Evolutionary conservation across 2,329 filamentous ascomycete genomes (phyloP).

Genomic region (Neurospora sp.): DNA sequence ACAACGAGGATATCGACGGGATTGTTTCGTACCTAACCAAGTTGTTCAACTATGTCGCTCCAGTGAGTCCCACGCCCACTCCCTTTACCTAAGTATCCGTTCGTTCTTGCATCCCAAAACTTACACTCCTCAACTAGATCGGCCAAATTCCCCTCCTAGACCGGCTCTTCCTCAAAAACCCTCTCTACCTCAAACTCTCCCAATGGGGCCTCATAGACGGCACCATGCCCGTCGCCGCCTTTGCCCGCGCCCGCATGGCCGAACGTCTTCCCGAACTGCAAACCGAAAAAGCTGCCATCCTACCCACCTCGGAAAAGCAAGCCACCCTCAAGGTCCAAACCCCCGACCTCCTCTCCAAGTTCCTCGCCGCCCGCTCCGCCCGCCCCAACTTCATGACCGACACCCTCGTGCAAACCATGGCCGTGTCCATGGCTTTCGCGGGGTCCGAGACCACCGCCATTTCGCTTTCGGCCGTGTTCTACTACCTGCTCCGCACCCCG

Average conservation of each 20-base stretch:
- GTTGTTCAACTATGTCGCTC: slow-evolving; percentile 62
- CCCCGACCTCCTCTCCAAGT: slow-evolving; percentile 60
- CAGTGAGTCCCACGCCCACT: slow-evolving; percentile 26
- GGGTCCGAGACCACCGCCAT: slow-evolving; percentile 76
- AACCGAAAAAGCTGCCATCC: slow-evolving; percentile 24
- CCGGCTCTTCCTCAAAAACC: slow-evolving; percentile 62
- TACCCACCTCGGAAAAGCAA: slow-evolving; percentile 29
- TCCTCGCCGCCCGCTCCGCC: slow-evolving; percentile 56
- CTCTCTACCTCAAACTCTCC: slow-evolving; percentile 57
- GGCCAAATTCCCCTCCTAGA: slow-evolving; percentile 67
- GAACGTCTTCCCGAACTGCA: slow-evolving; percentile 46
- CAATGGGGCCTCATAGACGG: slow-evolving; percentile 57
- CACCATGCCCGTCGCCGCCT: slow-evolving; percentile 63
- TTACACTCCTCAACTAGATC: slow-evolving; percentile 32
- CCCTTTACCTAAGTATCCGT: too few relatives aligned
- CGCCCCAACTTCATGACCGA: slow-evolving; percentile 65
- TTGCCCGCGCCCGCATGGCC: slow-evolving; percentile 56
- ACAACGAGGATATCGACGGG: slow-evolving; percentile 64
- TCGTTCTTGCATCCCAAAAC: not conserved
- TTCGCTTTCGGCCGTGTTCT: slow-evolving; percentile 60
- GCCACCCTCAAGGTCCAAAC: slow-evolving; percentile 25
- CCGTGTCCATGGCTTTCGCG: slow-evolving; percentile 62
- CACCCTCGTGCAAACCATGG: slow-evolving; percentile 58
- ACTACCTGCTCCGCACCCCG: slow-evolving; percentile 59
- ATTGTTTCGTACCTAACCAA: slow-evolving; percentile 56